Evolutionary conservation across 495 filamentous ascomycete species (phyloP).

Genomic region (Podospora anserina): DNA sequence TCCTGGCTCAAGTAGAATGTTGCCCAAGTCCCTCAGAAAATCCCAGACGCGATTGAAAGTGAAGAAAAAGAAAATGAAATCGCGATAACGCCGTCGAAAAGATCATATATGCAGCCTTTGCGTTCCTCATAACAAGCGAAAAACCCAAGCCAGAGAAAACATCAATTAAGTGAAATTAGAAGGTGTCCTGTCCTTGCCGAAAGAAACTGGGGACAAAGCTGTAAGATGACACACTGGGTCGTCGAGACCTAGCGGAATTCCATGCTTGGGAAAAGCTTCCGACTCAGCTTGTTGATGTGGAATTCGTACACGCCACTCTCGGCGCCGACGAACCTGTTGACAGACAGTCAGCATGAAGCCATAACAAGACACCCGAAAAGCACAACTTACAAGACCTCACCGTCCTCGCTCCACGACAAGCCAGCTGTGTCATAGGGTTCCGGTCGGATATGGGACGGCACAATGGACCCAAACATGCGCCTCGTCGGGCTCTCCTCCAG

Average conservation of each 20-base stretch:
- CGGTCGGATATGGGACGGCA: slow-evolving; percentile 24
- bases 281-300: slow-evolving; percentile 60
- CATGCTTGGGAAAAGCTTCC: slow-evolving; percentile 63
- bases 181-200: too few relatives aligned
- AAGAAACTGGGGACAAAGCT: too few relatives aligned
- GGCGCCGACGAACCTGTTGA: slow-evolving; percentile 64
- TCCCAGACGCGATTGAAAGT: too few relatives aligned
- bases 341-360: slow-evolving; percentile 19
- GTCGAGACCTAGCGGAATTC: slow-evolving; percentile 48
- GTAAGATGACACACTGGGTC: too few relatives aligned
- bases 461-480: slow-evolving; percentile 17
- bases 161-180: too few relatives aligned
- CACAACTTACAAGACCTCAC: slow-evolving; percentile 62
- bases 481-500: slow-evolving; percentile 28
- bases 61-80: too few relatives aligned
- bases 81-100: too few relatives aligned
- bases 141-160: too few relatives aligned
- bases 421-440: slow-evolving; percentile 59
- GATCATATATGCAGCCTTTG: too few relatives aligned
- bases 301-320: slow-evolving; percentile 74
- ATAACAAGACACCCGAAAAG: background rate
- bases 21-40: too few relatives aligned
- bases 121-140: too few relatives aligned
- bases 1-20: too few relatives aligned
- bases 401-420: slow-evolving; percentile 66